Base-by-base conservation (phyloP, 1,284 basidiomycete species). In the Ceratobasidium sp. region DNA sequence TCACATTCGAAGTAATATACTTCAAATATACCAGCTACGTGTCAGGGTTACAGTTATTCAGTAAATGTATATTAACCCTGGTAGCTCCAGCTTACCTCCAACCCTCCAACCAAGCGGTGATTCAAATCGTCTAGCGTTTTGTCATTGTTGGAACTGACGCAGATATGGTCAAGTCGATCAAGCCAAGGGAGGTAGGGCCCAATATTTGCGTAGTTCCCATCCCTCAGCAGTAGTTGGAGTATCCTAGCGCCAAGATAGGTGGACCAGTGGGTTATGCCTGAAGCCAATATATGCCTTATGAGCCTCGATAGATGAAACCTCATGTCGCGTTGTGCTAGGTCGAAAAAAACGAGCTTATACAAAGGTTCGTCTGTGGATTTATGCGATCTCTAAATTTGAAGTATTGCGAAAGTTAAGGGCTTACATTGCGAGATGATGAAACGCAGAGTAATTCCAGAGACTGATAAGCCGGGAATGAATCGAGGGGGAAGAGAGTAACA, bases 381-480 rank as follows among this genome's bases (percentile, higher is more conserved):
- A 27, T n/a, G 19, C 11, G 59, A 16, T 31, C 3, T n/a, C 5
- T 29, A 4, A 27, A 3, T 6, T 14, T n/a, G 9, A 6, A 8
- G 19, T 16, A 11, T 27, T 7, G 54, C 16, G 16, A 14, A 46
- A 31, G 5, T 24, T 48, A 29, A 16, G 13, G 22, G 43, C 61
- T 63, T 22, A 63, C 61, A 48, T 48, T 48, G 46, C 27, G 61
- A 49, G 24, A 63, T 48, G 19, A 49, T 65, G n/a, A n/a, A 62
- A 6, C 43, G 37, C 8, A 46, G 24, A 16, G 19, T 41, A 4
- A 24, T 27, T 37, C 39, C 39, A 39, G 59, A 62, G 11, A 37
- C 29, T 9, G 34, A 27, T 8, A 39, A n/a, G 39, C 43, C 39
- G 14, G 59, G 59, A 24, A 43, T 27, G 19, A 62, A 31, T 31